A percentile compares a stretch with the other conserved stretches of the same genome.
Evolutionary conservation across 106 monocot genomes (phyloP).

Genomic region (Ottelia alismoides): DNA sequence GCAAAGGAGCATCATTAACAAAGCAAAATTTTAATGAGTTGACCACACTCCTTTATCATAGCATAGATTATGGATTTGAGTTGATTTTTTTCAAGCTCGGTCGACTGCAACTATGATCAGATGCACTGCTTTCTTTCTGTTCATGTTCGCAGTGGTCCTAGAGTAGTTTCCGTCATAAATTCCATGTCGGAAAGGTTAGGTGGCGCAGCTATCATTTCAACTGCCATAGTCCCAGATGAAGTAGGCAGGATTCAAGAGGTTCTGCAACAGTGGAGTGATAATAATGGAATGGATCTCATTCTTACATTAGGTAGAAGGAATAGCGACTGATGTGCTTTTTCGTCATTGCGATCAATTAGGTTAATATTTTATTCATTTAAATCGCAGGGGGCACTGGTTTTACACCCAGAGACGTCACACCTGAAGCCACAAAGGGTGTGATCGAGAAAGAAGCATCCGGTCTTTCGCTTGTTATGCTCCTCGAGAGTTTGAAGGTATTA

Average conservation of each 20-base stretch:
- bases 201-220: slow-evolving; percentile 53
- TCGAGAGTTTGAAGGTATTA: slow-evolving; percentile 82
- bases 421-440: slow-evolving; percentile 81
- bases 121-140: no score
- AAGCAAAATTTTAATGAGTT: no score
- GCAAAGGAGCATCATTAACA: no score
- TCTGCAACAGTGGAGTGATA: slow-evolving; percentile 71
- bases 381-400: slow-evolving; percentile 86
- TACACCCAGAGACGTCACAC: slow-evolving; percentile 94
- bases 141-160: slow-evolving; percentile 68
- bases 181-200: slow-evolving; percentile 70
- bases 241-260: slow-evolving; percentile 50
- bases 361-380: neutral
- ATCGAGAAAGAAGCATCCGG: slow-evolving; percentile 84
- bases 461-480: slow-evolving; percentile 74
- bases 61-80: no score
- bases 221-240: slow-evolving; percentile 81
- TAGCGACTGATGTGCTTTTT: neutral
- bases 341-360: neutral
- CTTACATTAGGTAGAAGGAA: slow-evolving; percentile 61
- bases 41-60: no score
- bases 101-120: no score
- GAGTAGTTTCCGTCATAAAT: slow-evolving; percentile 85
- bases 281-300: slow-evolving; percentile 68
- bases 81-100: no score